Conservation (phyloP, 148 eudicot genomes). For the Vaccinium macrocarpon region DNA sequence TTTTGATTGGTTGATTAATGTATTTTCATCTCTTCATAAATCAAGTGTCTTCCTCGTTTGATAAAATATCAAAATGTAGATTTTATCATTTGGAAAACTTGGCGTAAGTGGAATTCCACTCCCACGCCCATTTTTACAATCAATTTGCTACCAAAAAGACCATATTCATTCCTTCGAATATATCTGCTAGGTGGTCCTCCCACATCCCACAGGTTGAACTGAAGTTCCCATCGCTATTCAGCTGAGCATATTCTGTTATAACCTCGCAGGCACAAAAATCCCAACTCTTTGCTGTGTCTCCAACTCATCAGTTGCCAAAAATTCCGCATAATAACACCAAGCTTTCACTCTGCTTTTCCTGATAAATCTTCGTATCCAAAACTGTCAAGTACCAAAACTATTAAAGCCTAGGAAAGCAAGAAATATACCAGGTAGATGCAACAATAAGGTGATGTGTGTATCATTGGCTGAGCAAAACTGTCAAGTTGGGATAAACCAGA, state of each 20-base stretch:
- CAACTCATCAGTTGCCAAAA: conserved; percentile 31
- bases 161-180: too few species aligned
- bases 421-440: background rate
- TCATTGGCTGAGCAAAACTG: background rate
- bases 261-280: conserved; percentile 38
- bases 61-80: too few species aligned
- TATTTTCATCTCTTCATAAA: too few species aligned
- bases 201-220: conserved; percentile 40
- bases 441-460: background rate
- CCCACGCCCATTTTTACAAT: too few species aligned
- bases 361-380: conserved; percentile 19
- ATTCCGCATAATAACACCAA: conserved; percentile 26
- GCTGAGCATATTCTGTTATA: conserved; percentile 28
- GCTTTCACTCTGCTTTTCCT: conserved; percentile 26
- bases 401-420: background rate
- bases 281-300: conserved; percentile 49
- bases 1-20: too few species aligned
- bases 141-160: too few species aligned
- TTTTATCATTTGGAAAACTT: too few species aligned
- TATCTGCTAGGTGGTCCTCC: conserved; percentile 23
- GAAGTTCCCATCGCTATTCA: conserved; percentile 30
- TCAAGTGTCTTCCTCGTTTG: too few species aligned
- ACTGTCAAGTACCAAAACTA: background rate
- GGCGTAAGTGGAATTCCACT: background rate
- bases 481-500: background rate